Evolutionary conservation across 2,329 filamentous ascomycete species (phyloP), one percentile per base, ranked within the genome.

Genomic region (Venturia pyrina): DNA sequence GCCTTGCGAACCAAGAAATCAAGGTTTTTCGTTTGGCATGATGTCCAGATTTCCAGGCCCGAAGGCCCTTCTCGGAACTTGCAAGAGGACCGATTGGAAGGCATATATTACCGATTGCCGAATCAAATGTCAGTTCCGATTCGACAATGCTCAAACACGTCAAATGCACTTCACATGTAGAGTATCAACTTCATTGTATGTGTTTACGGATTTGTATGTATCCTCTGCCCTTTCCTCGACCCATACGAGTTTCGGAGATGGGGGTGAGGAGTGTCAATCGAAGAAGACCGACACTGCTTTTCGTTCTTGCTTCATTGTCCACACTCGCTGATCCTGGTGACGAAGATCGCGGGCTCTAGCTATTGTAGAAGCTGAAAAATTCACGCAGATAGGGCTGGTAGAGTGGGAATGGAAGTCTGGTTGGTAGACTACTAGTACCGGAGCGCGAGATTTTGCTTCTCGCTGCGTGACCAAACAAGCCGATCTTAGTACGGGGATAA

Each of bases 271-370:
- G 43, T 40, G n/a, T 43, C 59, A 40, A 21, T 57, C 64, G 41
- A 15, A 13, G n/a, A 44, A 53, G 53, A 43, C 37, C 11, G 53
- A 44, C 43, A 34, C 34, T 37, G 63, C 13, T 28, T 41, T 40
- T 65, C 63, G 8, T 60, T 83, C 76, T 84, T 79, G 82, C 82
- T 83, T 82, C 81, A 76, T 72, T 79, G 79, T 84, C 82, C 80
- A 84, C 82, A 83, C 82, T 80, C 76, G 77, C 78, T 72, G 80
- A 78, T 78, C 79, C 80, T 81, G 75, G 75, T 75, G 72, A 72
- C 71, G 79, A 73, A 76, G 76, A 79, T 77, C 81, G 77, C 80
- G 78, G 78, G 82, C 81, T 84, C 82, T 84, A 84, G 82, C 82
- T 78, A 78, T 75, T 77, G 74, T 75, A 77, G 78, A 80, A 80